Base-by-base conservation (phyloP, 2,329 filamentous ascomycete genomes). In the Paecilomyces sp. region DNA sequence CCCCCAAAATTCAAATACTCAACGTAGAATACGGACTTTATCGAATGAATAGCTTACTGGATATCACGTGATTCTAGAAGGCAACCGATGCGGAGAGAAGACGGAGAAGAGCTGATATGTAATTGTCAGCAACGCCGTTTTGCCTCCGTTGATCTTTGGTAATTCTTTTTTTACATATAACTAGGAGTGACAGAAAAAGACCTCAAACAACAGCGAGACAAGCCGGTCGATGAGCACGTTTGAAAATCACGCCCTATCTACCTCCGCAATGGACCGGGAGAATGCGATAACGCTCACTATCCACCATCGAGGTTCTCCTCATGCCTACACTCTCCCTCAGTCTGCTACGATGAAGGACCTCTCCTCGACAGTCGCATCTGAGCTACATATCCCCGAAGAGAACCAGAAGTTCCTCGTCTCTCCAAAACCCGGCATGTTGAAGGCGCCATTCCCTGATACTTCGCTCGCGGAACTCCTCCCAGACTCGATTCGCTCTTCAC, bases 281-380 rank as follows among this genome's bases (percentile, higher is more conserved):
- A 47, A 34, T 24, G 12, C 47, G 1, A 58, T 81, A 60, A 67
- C 69, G 36, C 68, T 87, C 47, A 82, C 77, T 15, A 70, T 87
- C 61, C 79, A 80, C 62, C 80, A 86, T 65, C 83, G 85, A 68
- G 79, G 80, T 67, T 79, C 79, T 56, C 73, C 77, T 1, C 73
- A 84, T 63, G 72, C 74, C 18, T 69, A 85, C 53, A 71, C 74
- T 11, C 78, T 86, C 54, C 67, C 81, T 15, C 57, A 74, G 36
- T 71, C 79, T 61, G 79, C 83, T 59, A 86, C 83, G 1, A 76
- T 87, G 33, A 64, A 71, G 63, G 76, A 78, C 59, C 75, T 80
- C 55, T 69, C 76, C 24, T 54, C 62, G 47, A 62, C 62, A 36
- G 72, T 78, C 63, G 67, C 74, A 54, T 57, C 65, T 24, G 65